These are phyloP conservation scores for Monoraphidium neglectum DNA, from an alignment of 139 green algal species.

Conservation along the genomic window DNA sequence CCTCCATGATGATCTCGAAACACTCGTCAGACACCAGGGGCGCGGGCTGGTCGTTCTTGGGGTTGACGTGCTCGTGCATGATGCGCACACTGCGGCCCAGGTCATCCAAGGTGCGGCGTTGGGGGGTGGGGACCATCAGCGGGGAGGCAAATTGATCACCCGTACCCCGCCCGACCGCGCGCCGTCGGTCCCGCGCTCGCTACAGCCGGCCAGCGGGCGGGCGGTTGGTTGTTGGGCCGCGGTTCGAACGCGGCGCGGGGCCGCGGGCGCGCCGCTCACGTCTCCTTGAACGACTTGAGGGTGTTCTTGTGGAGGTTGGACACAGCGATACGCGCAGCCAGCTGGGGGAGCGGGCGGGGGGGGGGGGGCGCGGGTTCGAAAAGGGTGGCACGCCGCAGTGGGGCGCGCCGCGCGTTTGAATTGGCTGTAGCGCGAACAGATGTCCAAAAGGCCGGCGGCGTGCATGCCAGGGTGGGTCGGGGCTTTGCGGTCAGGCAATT, in stretches of 20 bases:
- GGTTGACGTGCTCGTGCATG: constrained; percentile 93
- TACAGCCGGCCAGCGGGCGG: not conserved
- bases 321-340: constrained; percentile 96
- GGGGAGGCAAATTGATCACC: too few relatives aligned
- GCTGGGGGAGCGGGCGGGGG: constrained; percentile 62
- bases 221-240: not conserved
- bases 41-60: constrained; percentile 82
- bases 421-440: not conserved
- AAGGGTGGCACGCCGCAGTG: not conserved
- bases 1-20: constrained; percentile 88
- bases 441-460: not conserved
- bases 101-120: too few relatives aligned
- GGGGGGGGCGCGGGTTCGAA: not conserved
- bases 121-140: too few relatives aligned
- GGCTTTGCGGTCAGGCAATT: too few relatives aligned
- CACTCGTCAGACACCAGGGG: constrained; percentile 91
- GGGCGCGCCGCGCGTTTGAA: not conserved
- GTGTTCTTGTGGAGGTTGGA: constrained; percentile 99
- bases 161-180: too few relatives aligned
- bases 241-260: not conserved
- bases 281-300: constrained; percentile 95
- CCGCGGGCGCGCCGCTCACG: constrained; percentile 52
- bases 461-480: too few relatives aligned
- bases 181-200: too few relatives aligned
- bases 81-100: constrained; percentile 77